phyloP scores from a whole-genome alignment of 139 green algal genomes.

The Chlorella sp. region DNA sequence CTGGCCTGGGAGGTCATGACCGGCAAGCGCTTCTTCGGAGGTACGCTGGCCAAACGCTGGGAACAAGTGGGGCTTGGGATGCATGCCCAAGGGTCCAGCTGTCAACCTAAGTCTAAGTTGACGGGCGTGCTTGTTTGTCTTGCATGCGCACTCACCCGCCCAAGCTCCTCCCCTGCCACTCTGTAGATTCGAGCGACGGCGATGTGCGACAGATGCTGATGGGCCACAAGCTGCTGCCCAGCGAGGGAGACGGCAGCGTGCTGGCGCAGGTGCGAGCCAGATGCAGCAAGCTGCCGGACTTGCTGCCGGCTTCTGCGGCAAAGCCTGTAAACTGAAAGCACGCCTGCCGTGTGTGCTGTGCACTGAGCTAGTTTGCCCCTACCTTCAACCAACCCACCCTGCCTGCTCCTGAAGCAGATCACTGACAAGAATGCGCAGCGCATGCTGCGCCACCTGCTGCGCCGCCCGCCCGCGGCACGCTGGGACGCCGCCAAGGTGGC shows the following conservation, averaged over 20 bases:
- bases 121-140: no score
- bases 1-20: slow-evolving; percentile 33
- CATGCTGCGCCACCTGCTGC: slow-evolving; percentile 33
- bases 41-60: no score
- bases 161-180: not conserved
- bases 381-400: not conserved
- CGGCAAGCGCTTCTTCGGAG: slow-evolving; percentile 29
- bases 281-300: no score
- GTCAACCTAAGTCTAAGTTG: no score
- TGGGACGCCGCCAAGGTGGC: slow-evolving; percentile 21
- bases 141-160: no score
- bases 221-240: slow-evolving; percentile 36
- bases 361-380: no score
- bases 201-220: slow-evolving; percentile 32
- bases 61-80: no score
- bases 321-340: no score
- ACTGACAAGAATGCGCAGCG: slow-evolving; percentile 15
- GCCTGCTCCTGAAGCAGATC: not conserved
- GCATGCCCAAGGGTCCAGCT: no score
- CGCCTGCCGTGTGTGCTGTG: no score
- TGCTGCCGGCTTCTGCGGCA: not conserved
- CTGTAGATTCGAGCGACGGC: slow-evolving; percentile 17
- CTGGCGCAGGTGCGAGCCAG: not conserved
- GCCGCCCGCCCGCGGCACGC: not conserved
- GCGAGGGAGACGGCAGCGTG: slow-evolving; percentile 21